Evolutionary conservation across 2,329 filamentous ascomycete genomes (phyloP).

Genomic region (Trichoderma koningii): DNA sequence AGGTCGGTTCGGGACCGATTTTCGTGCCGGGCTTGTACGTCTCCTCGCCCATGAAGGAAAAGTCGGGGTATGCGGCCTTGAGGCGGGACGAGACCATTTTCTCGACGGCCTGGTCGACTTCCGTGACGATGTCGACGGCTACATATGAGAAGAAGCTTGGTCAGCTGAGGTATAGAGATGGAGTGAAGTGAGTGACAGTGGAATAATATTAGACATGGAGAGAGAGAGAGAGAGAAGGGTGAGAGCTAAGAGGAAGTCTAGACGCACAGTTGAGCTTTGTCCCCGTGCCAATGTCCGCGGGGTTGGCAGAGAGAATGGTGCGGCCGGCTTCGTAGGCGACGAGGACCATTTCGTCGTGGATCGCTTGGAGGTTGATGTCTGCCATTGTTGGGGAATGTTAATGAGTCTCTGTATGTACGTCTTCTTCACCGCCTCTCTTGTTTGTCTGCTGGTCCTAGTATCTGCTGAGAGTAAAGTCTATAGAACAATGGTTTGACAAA

Average conservation of each 20-base stretch:
- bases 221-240: too few relatives aligned
- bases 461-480: too few relatives aligned
- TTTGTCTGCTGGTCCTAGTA: too few relatives aligned
- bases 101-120: conserved; percentile 67
- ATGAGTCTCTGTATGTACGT: background rate
- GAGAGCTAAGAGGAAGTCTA: too few relatives aligned
- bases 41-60: conserved; percentile 73
- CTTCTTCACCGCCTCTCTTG: background rate
- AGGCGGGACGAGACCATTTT: conserved; percentile 60
- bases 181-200: too few relatives aligned
- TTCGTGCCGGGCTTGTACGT: conserved; percentile 68
- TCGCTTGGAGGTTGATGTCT: conserved; percentile 59
- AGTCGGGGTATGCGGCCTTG: conserved; percentile 54
- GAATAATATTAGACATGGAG: too few relatives aligned
- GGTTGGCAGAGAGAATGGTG: conserved; percentile 65
- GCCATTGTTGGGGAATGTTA: conserved; percentile 45
- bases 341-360: conserved; percentile 62
- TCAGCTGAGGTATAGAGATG: too few relatives aligned
- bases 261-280: conserved; percentile 66
- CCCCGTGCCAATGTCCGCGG: conserved; percentile 56
- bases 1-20: conserved; percentile 69
- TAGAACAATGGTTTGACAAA: too few relatives aligned
- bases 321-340: conserved; percentile 65
- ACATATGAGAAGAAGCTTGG: background rate
- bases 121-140: conserved; percentile 70